phyloP scores from a whole-genome alignment of 441 rosid species.

The Codiaeum variegatum region DNA sequence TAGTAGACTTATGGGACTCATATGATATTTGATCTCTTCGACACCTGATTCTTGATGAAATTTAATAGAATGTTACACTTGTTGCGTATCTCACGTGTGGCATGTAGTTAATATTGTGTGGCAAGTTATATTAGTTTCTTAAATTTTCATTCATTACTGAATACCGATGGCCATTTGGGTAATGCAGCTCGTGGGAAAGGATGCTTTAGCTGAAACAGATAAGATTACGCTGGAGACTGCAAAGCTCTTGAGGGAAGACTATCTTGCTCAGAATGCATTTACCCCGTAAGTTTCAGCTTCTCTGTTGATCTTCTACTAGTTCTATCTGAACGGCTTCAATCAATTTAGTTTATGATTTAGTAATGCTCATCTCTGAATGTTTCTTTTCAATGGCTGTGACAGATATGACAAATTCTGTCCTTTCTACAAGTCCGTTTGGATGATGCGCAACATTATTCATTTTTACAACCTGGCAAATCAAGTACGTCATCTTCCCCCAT shows the following conservation, averaged over 20 bases:
- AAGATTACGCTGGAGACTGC: conserved; percentile 96
- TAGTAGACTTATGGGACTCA: neutral
- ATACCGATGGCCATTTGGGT: conserved; percentile 19
- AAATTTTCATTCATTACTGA: conserved; percentile 3
- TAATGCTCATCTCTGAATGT: neutral
- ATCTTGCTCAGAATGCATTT: conserved; percentile 97
- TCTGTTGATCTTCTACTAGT: neutral
- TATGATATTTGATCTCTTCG: neutral
- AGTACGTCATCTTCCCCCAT: conserved; percentile 35
- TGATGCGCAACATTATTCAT: conserved; percentile 99
- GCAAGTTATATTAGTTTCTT: neutral
- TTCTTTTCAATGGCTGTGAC: conserved; percentile 25
- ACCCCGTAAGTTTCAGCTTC: conserved; percentile 66
- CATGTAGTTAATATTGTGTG: neutral
- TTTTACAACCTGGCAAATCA: conserved; percentile 94
- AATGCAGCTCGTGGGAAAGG: conserved; percentile 96
- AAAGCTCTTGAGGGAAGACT: conserved; percentile 96
- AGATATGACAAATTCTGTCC: conserved; percentile 98
- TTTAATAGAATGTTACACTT: neutral
- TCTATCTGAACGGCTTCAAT: neutral
- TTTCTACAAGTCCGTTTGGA: conserved; percentile 99
- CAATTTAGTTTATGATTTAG: neutral
- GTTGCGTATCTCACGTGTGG: neutral
- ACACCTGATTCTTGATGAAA: neutral
- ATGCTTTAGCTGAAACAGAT: conserved; percentile 93